Evolutionary conservation across 2,329 filamentous ascomycete species (phyloP).

Genomic region (Cercospora berteroae): DNA sequence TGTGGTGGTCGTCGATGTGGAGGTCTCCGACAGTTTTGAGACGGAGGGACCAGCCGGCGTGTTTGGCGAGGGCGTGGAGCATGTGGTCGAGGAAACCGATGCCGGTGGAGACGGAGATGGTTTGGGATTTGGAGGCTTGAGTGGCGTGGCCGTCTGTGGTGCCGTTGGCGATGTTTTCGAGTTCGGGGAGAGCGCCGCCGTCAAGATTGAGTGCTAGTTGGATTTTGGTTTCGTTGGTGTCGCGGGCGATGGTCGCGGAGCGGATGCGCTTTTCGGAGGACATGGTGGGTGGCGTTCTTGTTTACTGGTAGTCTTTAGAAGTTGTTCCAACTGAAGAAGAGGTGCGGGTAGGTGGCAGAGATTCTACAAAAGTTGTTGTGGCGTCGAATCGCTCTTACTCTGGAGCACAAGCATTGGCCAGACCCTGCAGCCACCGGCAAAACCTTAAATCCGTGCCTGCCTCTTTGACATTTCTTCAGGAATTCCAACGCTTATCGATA

Average conservation of each 20-base stretch:
- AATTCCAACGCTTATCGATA: neutral
- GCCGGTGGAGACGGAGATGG: slow-evolving; percentile 83
- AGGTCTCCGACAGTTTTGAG: slow-evolving; percentile 84
- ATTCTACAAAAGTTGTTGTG: slow-evolving; percentile 11
- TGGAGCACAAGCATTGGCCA: slow-evolving; percentile 11
- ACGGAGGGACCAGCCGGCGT: slow-evolving; percentile 87
- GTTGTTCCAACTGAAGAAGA: neutral
- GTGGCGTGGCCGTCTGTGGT: slow-evolving; percentile 71
- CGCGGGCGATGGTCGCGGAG: slow-evolving; percentile 75
- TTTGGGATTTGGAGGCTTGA: slow-evolving; percentile 79
- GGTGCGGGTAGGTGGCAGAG: neutral
- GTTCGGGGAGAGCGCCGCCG: slow-evolving; percentile 62
- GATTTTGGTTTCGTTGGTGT: slow-evolving; percentile 98
- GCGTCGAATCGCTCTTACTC: slow-evolving; percentile 11
- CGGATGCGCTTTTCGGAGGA: slow-evolving; percentile 47
- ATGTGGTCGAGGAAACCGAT: slow-evolving; percentile 99
- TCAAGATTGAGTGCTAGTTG: slow-evolving; percentile 89
- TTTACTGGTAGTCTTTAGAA: neutral
- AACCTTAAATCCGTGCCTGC: slow-evolving; percentile 14
- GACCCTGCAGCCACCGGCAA: slow-evolving; percentile 19
- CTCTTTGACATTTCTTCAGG: slow-evolving; percentile 3
- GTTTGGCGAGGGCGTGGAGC: slow-evolving; percentile 94
- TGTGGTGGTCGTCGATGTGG: slow-evolving; percentile 98
- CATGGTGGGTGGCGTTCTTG: slow-evolving; percentile 22
- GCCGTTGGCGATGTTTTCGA: slow-evolving; percentile 46